These are phyloP conservation scores for Firmiana major DNA, from an alignment of 345 rosid genomes.

Conservation along the genomic window DNA sequence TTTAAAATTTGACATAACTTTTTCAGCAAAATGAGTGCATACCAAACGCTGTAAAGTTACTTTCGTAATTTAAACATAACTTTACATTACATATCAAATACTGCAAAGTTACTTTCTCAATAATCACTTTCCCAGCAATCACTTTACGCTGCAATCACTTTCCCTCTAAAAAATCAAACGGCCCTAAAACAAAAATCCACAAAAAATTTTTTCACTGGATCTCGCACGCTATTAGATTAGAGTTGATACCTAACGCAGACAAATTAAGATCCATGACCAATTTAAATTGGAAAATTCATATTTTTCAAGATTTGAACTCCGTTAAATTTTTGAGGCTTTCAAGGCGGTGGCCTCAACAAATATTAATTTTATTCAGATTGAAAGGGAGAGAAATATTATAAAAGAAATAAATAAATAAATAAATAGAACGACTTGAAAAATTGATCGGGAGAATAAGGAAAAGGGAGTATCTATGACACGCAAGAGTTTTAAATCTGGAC, in stretches of 20 bases:
- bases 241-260: constrained; percentile 5
- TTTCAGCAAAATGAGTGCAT: too few relatives aligned
- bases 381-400: background rate
- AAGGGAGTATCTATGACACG: constrained; percentile 31
- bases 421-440: background rate
- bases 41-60: too few relatives aligned
- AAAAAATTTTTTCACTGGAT: constrained; percentile 1
- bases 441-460: background rate
- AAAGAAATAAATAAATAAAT: background rate
- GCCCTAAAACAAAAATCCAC: background rate
- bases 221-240: background rate
- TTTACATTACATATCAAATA: too few relatives aligned
- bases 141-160: too few relatives aligned
- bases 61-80: too few relatives aligned
- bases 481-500: constrained; percentile 40
- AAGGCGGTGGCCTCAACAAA: background rate
- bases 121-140: too few relatives aligned
- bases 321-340: background rate
- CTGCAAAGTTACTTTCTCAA: too few relatives aligned
- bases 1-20: too few relatives aligned
- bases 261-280: constrained; percentile 8
- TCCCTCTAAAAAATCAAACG: background rate
- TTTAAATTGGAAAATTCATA: background rate
- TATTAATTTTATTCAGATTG: constrained; percentile 1
- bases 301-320: background rate